These are phyloP conservation scores for Ganoderma meredithae DNA, from an alignment of 1,284 basidiomycete species.

Conservation along the genomic window DNA sequence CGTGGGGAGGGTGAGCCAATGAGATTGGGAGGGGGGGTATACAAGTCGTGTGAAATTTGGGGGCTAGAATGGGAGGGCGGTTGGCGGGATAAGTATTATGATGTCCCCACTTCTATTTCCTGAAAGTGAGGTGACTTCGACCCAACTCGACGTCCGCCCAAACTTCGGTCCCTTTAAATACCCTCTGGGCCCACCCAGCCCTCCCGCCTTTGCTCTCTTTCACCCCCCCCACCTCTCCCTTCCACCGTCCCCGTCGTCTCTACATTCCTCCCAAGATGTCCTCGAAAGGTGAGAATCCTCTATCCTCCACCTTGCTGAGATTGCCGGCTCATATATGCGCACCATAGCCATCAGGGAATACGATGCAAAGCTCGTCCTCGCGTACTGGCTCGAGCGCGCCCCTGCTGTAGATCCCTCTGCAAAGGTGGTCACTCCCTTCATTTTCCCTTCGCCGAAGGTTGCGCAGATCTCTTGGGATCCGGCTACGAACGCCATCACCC, in stretches of 20 bases:
- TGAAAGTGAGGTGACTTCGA: slow-evolving; percentile 35
- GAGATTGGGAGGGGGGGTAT: slow-evolving; percentile 11
- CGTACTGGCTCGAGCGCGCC: slow-evolving; percentile 92
- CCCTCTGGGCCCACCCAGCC: slow-evolving; percentile 10
- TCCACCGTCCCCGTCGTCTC: slow-evolving; percentile 12
- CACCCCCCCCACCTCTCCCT: slow-evolving; percentile 16
- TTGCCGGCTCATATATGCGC: slow-evolving; percentile 15
- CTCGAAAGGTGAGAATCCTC: slow-evolving; percentile 41
- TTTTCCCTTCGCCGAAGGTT: slow-evolving; percentile 73
- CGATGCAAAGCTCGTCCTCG: slow-evolving; percentile 93
- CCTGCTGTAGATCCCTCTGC: slow-evolving; percentile 65
- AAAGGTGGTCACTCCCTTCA: slow-evolving; percentile 65
- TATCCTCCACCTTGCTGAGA: slow-evolving; percentile 4
- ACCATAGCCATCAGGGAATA: slow-evolving; percentile 87
- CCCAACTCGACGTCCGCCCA: slow-evolving; percentile 21
- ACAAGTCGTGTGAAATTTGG: slow-evolving; percentile 35
- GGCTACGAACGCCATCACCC: slow-evolving; percentile 81
- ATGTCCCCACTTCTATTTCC: slow-evolving; percentile 36
- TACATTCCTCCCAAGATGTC: slow-evolving; percentile 41
- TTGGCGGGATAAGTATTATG: slow-evolving; percentile 17
- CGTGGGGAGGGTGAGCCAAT: slow-evolving; percentile 21
- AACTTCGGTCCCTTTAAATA: slow-evolving; percentile 32
- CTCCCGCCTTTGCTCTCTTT: slow-evolving; percentile 20
- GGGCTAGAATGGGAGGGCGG: slow-evolving; percentile 23
- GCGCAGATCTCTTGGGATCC: slow-evolving; percentile 92